These are phyloP conservation scores for Fusarium ambrosium DNA, from an alignment of 2,329 filamentous ascomycete genomes.

Conservation along the genomic window DNA sequence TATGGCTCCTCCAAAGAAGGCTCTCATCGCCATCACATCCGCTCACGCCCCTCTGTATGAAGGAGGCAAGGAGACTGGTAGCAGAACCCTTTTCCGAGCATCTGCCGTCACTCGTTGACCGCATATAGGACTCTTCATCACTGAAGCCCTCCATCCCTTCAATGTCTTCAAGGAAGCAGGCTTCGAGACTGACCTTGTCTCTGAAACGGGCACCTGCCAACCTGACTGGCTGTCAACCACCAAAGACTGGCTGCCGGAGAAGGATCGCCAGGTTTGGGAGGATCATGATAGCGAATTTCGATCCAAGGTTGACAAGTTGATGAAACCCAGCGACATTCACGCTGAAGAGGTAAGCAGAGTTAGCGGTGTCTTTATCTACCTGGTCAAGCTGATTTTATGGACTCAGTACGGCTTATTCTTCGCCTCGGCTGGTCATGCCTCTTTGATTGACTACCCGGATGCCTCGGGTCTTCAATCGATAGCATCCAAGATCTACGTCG, in stretches of 20 bases:
- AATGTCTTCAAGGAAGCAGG: neutral
- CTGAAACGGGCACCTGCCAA: neutral
- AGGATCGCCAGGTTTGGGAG: conserved; percentile 49
- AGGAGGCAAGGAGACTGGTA: conserved; percentile 19
- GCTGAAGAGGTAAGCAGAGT: neutral
- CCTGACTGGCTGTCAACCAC: neutral
- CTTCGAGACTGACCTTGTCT: neutral
- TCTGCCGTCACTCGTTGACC: neutral
- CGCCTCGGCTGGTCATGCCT: conserved; percentile 12
- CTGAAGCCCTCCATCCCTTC: neutral
- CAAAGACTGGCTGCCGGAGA: neutral
- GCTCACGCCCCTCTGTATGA: conserved; percentile 24
- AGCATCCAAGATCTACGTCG: neutral
- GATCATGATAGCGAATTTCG: conserved; percentile 58
- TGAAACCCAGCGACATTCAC: conserved; percentile 51
- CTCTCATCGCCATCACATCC: conserved; percentile 28
- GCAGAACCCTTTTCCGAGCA: neutral
- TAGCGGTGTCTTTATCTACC: no score
- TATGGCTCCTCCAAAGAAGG: conserved; percentile 23
- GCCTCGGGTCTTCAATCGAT: neutral
- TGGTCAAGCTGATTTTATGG: neutral
- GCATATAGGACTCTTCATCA: neutral
- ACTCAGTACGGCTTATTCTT: conserved; percentile 37
- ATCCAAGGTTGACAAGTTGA: conserved; percentile 59
- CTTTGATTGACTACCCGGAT: neutral